phyloP scores from a whole-genome alignment of 371 early-diverging fungal genomes.

The Massospora cicadina region DNA sequence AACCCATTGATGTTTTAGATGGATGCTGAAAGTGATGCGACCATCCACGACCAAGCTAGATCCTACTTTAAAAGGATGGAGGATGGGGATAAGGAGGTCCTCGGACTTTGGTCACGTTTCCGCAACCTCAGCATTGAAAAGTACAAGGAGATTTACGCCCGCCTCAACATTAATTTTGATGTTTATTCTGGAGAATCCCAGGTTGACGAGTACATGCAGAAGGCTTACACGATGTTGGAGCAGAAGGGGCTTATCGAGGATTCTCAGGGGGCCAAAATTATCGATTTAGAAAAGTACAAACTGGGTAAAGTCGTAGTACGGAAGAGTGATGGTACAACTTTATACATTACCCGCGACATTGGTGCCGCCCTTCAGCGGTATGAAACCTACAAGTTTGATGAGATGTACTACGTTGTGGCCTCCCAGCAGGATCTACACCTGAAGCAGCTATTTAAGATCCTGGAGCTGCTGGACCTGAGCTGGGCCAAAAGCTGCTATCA shows the following conservation, averaged over 20 bases:
- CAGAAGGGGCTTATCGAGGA: constrained; percentile 49
- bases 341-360: constrained; percentile 93
- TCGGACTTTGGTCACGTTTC: constrained; percentile 84
- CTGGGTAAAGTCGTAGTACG: constrained; percentile 58
- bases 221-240: constrained; percentile 54
- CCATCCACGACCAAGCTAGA: constrained; percentile 78
- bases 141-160: constrained; percentile 88
- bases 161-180: constrained; percentile 91
- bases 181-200: constrained; percentile 98
- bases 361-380: constrained; percentile 75
- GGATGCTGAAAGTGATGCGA: constrained; percentile 42
- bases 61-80: constrained; percentile 97
- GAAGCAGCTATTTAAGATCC: constrained; percentile 78
- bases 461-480: constrained; percentile 30
- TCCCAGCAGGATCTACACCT: constrained; percentile 81
- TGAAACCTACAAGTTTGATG: constrained; percentile 54
- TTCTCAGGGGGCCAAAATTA: constrained; percentile 72
- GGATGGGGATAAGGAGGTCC: constrained; percentile 77
- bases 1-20: constrained; percentile 15
- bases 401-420: constrained; percentile 85
- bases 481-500: constrained; percentile 60
- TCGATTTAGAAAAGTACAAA: constrained; percentile 61
- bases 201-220: constrained; percentile 61
- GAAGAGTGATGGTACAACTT: constrained; percentile 81
- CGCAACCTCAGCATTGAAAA: constrained; percentile 85